A percentile compares a stretch with the other conserved stretches of the same genome.
These are phyloP conservation scores for Tuctoria greenei DNA, from an alignment of 176 grass and related monocot genomes.

Conservation along the genomic window DNA sequence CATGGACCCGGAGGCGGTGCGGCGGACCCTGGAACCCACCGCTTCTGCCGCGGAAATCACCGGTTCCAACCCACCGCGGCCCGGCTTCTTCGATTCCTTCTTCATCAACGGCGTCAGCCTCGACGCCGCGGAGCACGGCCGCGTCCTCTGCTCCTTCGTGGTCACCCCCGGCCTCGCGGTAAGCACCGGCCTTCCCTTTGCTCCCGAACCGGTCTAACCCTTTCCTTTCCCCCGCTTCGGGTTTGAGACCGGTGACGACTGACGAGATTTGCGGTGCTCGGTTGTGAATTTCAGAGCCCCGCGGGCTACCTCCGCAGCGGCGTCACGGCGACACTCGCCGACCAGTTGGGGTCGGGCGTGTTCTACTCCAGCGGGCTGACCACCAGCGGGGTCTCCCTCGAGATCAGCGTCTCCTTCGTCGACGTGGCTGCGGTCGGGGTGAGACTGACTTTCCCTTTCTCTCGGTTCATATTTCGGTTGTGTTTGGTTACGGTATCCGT, in stretches of 20 bases:
- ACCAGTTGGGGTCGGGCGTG: constrained; percentile 69
- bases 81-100: constrained; percentile 52
- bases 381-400: constrained; percentile 61
- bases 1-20: constrained; percentile 67
- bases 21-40: constrained; percentile 46
- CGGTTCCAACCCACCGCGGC: constrained; percentile 24
- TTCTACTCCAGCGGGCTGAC: constrained; percentile 38
- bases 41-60: constrained; percentile 3
- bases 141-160: constrained; percentile 76
- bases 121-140: constrained; percentile 52
- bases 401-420: constrained; percentile 67
- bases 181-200: not conserved
- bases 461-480: not conserved
- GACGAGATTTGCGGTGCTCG: not conserved
- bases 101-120: constrained; percentile 51
- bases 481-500: not conserved
- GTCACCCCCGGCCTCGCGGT: constrained; percentile 58
- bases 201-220: not conserved
- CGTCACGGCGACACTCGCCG: constrained; percentile 68
- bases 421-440: constrained; percentile 60
- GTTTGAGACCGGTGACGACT: constrained; percentile 4
- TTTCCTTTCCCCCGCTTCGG: not conserved
- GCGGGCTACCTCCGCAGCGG: constrained; percentile 57
- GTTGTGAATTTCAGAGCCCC: constrained; percentile 43
- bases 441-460: constrained; percentile 22